A percentile compares a stretch with the other conserved stretches of the same genome.
These are phyloP conservation scores for Diphasiastrum complanatum DNA, from an alignment of 83 land plant species.

Conservation along the genomic window DNA sequence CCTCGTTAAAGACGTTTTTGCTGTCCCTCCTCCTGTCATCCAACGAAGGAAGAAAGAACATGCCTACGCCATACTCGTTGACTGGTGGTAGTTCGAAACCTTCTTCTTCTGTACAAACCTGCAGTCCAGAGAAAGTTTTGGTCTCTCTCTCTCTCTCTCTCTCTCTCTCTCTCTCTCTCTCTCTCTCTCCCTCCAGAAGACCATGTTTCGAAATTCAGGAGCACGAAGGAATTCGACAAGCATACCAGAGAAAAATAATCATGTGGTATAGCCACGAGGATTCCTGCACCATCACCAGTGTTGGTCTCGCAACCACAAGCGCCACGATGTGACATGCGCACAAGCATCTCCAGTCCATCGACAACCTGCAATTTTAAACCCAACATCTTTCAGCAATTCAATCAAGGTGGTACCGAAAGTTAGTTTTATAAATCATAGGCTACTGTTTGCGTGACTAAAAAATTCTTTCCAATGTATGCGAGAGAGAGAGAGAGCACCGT, in stretches of 20 bases:
- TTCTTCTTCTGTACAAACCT: conserved; percentile 50
- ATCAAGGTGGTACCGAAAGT: not conserved
- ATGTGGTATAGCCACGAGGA: conserved; percentile 73
- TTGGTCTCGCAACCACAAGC: conserved; percentile 91
- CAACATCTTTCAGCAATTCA: not conserved
- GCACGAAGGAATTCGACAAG: not conserved
- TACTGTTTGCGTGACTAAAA: too few species aligned
- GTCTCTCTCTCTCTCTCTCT: not conserved
- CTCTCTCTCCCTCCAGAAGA: conserved; percentile 2
- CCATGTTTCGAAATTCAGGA: not conserved
- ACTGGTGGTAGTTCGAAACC: conserved; percentile 77
- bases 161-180: not conserved
- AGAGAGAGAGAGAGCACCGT: conserved; percentile 48
- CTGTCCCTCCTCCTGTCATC: conserved; percentile 66
- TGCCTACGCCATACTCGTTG: conserved; percentile 81
- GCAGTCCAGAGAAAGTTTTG: conserved; percentile 7
- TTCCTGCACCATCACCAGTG: conserved; percentile 92
- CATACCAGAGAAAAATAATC: conserved; percentile 50
- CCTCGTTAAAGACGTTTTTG: conserved; percentile 83
- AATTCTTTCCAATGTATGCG: too few species aligned
- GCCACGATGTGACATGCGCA: conserved; percentile 75
- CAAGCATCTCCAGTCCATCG: conserved; percentile 81
- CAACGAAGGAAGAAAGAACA: conserved; percentile 85
- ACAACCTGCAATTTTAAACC: conserved; percentile 38
- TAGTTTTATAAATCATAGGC: not conserved